A percentile compares a stretch with the other conserved stretches of the same genome.
These are phyloP conservation scores for Beta vulgaris DNA, from an alignment of 148 eudicot species.

Conservation along the genomic window DNA sequence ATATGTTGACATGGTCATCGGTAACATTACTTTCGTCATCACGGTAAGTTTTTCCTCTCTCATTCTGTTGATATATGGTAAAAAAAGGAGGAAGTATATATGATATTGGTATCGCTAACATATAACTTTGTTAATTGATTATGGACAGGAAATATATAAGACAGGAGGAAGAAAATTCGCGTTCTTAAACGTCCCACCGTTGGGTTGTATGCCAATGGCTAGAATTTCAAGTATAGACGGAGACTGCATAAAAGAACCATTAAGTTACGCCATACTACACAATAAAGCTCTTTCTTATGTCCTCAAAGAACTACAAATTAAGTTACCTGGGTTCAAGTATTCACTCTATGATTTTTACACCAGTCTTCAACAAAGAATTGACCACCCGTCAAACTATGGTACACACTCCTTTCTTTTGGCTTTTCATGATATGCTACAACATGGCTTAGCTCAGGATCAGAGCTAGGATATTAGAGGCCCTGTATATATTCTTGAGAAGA, in stretches of 20 bases:
- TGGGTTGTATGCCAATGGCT: conserved; percentile 34
- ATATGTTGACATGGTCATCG: conserved; percentile 32
- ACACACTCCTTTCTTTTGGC: too few species aligned
- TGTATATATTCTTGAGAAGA: too few species aligned
- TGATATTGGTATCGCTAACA: too few species aligned
- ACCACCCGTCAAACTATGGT: conserved; percentile 38
- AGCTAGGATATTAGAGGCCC: too few species aligned
- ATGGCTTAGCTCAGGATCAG: too few species aligned
- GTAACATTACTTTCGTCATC: conserved; percentile 27
- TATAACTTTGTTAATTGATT: too few species aligned
- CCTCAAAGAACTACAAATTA: conserved; percentile 17
- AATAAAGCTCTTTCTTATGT: conserved; percentile 20
- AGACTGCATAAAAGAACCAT: conserved; percentile 24
- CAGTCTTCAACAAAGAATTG: conserved; percentile 17
- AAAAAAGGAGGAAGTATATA: too few species aligned
- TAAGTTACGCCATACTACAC: conserved; percentile 26
- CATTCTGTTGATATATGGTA: too few species aligned
- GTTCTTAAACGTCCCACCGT: conserved; percentile 29
- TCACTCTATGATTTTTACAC: conserved; percentile 33
- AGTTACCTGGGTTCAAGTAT: conserved; percentile 37
- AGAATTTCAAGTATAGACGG: conserved; percentile 19
- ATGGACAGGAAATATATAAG: conserved; percentile 40
- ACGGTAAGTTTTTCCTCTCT: conserved; percentile 9
- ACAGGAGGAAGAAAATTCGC: conserved; percentile 49
- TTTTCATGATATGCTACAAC: too few species aligned